A percentile compares a stretch with the other conserved stretches of the same genome.
Evolutionary conservation across 371 early-diverging fungal species (phyloP).

Genomic region (Syncephalastrum racemosum): DNA sequence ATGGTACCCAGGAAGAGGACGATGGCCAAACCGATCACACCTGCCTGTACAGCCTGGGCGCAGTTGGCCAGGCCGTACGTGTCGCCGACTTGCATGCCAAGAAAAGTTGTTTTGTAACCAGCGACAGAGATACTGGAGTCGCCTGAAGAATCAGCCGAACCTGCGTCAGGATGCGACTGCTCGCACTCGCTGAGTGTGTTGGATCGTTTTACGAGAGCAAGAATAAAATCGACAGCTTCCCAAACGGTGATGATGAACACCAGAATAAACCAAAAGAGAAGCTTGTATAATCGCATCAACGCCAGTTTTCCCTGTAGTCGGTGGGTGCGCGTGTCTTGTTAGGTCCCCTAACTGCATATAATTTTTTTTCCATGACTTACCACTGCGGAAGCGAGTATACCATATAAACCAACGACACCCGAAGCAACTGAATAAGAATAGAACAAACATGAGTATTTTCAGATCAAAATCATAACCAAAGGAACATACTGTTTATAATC

Average conservation of each 20-base stretch:
- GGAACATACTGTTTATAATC: conserved; percentile 28
- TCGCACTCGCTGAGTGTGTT: conserved; percentile 33
- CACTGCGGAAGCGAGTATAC: conserved; percentile 30
- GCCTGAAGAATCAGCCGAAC: conserved; percentile 2
- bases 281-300: conserved; percentile 42
- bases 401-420: conserved; percentile 36
- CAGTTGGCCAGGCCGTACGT: conserved; percentile 51
- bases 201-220: conserved; percentile 36
- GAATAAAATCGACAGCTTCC: conserved; percentile 37
- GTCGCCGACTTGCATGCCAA: conserved; percentile 46
- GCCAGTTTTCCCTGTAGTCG: conserved; percentile 42
- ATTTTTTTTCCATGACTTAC: conserved; percentile 16
- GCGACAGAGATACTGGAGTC: conserved; percentile 24
- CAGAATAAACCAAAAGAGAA: conserved; percentile 35
- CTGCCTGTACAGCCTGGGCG: conserved; percentile 49
- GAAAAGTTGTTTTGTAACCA: conserved; percentile 37
- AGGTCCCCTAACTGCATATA: not conserved
- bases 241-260: conserved; percentile 36
- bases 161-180: conserved; percentile 26
- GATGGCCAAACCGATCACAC: conserved; percentile 43
- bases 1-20: conserved; percentile 36
- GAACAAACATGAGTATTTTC: not conserved
- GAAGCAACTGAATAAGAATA: conserved; percentile 22
- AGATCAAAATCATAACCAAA: not conserved
- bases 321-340: conserved; percentile 1